Evolutionary conservation across 768 basidiomycete species (phyloP).

Genomic region (Pseudohyphozyma bogoriensis): DNA sequence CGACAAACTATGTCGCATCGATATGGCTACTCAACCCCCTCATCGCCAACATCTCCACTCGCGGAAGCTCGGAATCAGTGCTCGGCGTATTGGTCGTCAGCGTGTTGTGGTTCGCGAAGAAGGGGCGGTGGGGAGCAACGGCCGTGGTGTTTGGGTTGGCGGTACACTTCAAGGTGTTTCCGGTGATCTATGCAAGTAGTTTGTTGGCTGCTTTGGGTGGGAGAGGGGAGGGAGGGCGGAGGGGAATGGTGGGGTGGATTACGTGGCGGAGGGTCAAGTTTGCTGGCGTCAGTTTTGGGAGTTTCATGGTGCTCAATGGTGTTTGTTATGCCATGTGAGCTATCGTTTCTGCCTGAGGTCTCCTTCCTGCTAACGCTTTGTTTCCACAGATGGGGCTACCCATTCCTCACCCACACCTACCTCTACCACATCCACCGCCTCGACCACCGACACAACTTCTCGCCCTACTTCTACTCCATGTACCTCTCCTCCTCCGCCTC

Average conservation of each 20-base stretch:
- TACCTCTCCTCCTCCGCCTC: constrained; percentile 51
- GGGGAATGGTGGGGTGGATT: constrained; percentile 15
- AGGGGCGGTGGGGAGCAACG: constrained; percentile 44
- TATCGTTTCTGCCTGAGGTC: background rate
- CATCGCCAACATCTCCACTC: constrained; percentile 89
- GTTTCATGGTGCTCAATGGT: constrained; percentile 54
- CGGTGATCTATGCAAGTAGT: constrained; percentile 76
- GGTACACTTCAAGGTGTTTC: constrained; percentile 96
- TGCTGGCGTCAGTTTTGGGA: constrained; percentile 54
- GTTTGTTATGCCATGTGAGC: constrained; percentile 66
- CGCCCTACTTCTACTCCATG: constrained; percentile 90
- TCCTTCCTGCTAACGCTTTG: too few species aligned
- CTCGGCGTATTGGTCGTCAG: constrained; percentile 68
- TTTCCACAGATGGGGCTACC: constrained; percentile 71
- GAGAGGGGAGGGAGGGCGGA: too few species aligned
- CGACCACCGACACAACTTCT: constrained; percentile 97
- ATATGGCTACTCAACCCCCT: constrained; percentile 86
- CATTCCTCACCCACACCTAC: constrained; percentile 84
- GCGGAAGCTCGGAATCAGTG: constrained; percentile 87
- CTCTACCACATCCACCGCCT: constrained; percentile 82
- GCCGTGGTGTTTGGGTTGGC: constrained; percentile 69
- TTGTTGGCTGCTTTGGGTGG: constrained; percentile 46
- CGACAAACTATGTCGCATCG: constrained; percentile 38
- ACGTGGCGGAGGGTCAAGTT: constrained; percentile 48
- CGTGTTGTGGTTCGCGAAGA: constrained; percentile 50